A percentile compares a stretch with the other conserved stretches of the same genome.
Conservation (phyloP, 441 rosid genomes). For the Rhodomyrtus psidioides region DNA sequence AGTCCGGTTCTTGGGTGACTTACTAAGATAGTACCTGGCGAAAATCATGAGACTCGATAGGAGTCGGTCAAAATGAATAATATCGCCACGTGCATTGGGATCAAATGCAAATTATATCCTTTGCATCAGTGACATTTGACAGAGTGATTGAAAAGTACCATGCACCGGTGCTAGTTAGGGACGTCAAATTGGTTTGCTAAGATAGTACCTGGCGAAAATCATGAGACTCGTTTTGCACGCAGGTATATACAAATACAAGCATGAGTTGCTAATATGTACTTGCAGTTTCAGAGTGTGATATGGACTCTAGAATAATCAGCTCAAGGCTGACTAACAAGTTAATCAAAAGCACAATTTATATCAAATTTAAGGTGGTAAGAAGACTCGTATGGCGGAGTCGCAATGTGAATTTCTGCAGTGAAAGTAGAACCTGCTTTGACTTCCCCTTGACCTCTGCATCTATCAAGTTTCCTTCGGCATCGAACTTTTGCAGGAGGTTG, state of each 20-base stretch:
- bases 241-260: not conserved
- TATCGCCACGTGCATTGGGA: too few species aligned
- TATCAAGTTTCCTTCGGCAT: conserved; percentile 44
- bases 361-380: not conserved
- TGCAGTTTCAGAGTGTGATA: not conserved
- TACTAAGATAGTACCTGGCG: too few species aligned
- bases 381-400: not conserved
- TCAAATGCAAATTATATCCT: too few species aligned
- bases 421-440: conserved; percentile 36
- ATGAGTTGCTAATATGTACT: not conserved
- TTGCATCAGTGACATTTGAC: too few species aligned
- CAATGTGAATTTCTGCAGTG: conserved; percentile 43
- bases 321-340: not conserved
- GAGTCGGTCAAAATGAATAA: too few species aligned
- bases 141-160: too few species aligned
- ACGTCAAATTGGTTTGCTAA: too few species aligned
- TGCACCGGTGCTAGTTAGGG: too few species aligned
- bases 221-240: not conserved
- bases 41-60: too few species aligned
- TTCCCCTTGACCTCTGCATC: conserved; percentile 37
- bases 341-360: not conserved
- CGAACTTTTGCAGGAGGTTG: conserved; percentile 61
- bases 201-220: too few species aligned
- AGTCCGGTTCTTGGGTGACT: too few species aligned
- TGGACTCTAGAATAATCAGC: not conserved